Conservation (phyloP, 2,329 filamentous ascomycete genomes). For the Claviceps citrina region DNA sequence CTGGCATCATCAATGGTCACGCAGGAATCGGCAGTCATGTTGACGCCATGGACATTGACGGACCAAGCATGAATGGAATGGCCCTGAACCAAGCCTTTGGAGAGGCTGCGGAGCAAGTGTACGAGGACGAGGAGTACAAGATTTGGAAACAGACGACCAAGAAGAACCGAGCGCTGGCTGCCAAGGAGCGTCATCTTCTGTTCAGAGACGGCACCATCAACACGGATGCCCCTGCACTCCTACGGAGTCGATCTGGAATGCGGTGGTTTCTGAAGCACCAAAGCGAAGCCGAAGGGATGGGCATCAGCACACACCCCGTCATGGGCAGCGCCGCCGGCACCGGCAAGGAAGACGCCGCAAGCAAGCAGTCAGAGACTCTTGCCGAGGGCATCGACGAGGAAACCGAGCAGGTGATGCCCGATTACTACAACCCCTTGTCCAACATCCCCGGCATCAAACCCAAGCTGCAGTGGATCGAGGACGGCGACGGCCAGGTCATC, state of each 20-base stretch:
- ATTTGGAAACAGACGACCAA: slow-evolving; percentile 99
- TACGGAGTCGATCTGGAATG: slow-evolving; percentile 79
- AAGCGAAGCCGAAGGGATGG: slow-evolving; percentile 46
- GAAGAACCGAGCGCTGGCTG: slow-evolving; percentile 74
- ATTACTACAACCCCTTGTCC: slow-evolving; percentile 84
- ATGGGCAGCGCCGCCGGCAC: slow-evolving; percentile 23
- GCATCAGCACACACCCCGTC: slow-evolving; percentile 22
- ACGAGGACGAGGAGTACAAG: slow-evolving; percentile 89
- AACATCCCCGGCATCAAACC: slow-evolving; percentile 71
- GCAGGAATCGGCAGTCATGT: slow-evolving; percentile 56
- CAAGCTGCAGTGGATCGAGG: slow-evolving; percentile 74
- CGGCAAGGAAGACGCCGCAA: slow-evolving; percentile 29
- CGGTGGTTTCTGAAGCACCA: slow-evolving; percentile 70
- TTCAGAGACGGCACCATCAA: slow-evolving; percentile 79
- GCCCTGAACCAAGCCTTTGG: slow-evolving; percentile 47
- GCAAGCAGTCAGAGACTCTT: slow-evolving; percentile 53
- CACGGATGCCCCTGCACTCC: slow-evolving; percentile 68
- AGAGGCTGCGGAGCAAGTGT: slow-evolving; percentile 56
- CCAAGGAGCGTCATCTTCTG: slow-evolving; percentile 71
- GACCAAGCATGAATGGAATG: slow-evolving; percentile 52
- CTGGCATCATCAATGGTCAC: slow-evolving; percentile 48
- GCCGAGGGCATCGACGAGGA: slow-evolving; percentile 92
- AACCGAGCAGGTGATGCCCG: slow-evolving; percentile 69
- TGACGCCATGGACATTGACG: slow-evolving; percentile 80
- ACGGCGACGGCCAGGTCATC: slow-evolving; percentile 75